Evolutionary conservation across 2,329 filamentous ascomycete genomes (phyloP).

Genomic region (Knoxdaviesia proteae): DNA sequence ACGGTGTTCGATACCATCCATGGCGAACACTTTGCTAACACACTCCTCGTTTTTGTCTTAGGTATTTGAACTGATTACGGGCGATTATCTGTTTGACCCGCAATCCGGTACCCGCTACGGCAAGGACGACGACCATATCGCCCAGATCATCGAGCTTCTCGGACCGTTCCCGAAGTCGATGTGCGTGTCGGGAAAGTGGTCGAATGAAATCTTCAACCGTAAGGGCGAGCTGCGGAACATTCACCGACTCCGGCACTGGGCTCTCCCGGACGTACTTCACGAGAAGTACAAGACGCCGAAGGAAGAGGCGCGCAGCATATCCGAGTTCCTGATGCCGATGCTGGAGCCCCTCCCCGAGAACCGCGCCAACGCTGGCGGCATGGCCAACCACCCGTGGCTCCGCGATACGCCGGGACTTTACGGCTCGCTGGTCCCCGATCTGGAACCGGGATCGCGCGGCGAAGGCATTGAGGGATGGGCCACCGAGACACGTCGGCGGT

Average conservation of each 20-base stretch:
- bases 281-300: slow-evolving; percentile 94
- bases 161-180: slow-evolving; percentile 84
- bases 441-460: slow-evolving; percentile 62
- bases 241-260: slow-evolving; percentile 89
- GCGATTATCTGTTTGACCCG: slow-evolving; percentile 94
- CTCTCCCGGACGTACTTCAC: slow-evolving; percentile 71
- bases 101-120: slow-evolving; percentile 98
- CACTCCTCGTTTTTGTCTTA: slow-evolving; percentile 14
- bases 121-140: slow-evolving; percentile 98
- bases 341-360: slow-evolving; percentile 73
- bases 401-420: slow-evolving; percentile 81
- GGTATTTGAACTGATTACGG: slow-evolving; percentile 95
- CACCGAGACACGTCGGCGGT: slow-evolving; percentile 68
- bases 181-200: slow-evolving; percentile 88
- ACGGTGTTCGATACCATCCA: no score
- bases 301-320: slow-evolving; percentile 56
- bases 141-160: slow-evolving; percentile 92
- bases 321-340: slow-evolving; percentile 76
- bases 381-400: slow-evolving; percentile 70
- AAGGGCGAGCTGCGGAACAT: slow-evolving; percentile 96
- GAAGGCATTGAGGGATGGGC: slow-evolving; percentile 93
- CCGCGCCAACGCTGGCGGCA: slow-evolving; percentile 85
- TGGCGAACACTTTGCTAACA: no score
- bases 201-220: slow-evolving; percentile 94
- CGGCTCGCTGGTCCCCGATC: slow-evolving; percentile 45